Percentiles rank a stretch among this genome's conserved stretches.
phyloP scores from a whole-genome alignment of 768 basidiomycete genomes.

The Lactarius evosmus region DNA sequence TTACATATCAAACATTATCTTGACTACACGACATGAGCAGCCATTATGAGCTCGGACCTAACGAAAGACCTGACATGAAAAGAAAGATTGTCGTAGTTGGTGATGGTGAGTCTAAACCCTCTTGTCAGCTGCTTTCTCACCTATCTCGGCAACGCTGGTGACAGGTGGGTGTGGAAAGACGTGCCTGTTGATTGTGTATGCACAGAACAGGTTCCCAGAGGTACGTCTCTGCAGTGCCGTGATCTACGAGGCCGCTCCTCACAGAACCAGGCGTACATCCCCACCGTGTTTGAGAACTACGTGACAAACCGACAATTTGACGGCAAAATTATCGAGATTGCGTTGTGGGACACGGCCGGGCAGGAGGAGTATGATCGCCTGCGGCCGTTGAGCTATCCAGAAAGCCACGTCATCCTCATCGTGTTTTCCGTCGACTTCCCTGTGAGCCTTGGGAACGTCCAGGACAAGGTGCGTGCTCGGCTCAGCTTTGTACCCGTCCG shows the following conservation, averaged over 20 bases:
- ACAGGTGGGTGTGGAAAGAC: constrained; percentile 88
- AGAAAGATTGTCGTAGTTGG: constrained; percentile 87
- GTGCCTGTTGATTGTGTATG: constrained; percentile 93
- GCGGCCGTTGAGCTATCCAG: constrained; percentile 81
- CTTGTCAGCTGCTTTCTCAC: constrained; percentile 33
- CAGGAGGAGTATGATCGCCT: constrained; percentile 96
- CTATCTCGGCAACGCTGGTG: constrained; percentile 20
- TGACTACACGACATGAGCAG: constrained; percentile 25
- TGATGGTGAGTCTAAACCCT: constrained; percentile 55
- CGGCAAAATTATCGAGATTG: constrained; percentile 86
- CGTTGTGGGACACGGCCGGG: constrained; percentile 98
- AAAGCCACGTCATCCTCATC: constrained; percentile 88
- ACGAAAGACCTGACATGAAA: constrained; percentile 67
- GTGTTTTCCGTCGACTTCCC: constrained; percentile 95
- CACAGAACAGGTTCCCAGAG: constrained; percentile 95
- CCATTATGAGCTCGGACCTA: constrained; percentile 18
- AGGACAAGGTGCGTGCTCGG: constrained; percentile 65
- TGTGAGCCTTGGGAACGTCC: constrained; percentile 83
- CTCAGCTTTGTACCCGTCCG: background rate
- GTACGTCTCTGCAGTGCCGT: constrained; percentile 44
- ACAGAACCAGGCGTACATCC: constrained; percentile 73
- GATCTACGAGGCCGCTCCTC: constrained; percentile 22
- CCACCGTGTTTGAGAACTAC: constrained; percentile 94
- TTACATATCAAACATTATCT: constrained; percentile 4
- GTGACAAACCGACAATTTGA: constrained; percentile 85